These are phyloP conservation scores for Colletotrichum sp. DNA, from an alignment of 2,329 filamentous ascomycete genomes.

Conservation along the genomic window DNA sequence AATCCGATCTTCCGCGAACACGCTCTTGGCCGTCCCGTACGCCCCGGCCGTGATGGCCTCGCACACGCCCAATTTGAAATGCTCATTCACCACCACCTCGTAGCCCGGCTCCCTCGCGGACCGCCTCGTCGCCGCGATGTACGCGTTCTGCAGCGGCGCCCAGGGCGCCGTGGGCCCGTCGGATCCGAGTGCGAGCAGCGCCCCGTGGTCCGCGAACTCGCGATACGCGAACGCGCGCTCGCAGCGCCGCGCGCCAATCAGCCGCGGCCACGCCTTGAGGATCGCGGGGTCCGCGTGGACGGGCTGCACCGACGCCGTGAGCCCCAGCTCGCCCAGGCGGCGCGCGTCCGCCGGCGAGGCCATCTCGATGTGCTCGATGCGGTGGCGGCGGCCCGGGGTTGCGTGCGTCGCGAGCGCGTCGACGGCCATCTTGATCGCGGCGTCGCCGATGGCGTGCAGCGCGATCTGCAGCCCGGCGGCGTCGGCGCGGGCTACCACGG, in stretches of 20 bases:
- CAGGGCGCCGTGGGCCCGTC: constrained; percentile 60
- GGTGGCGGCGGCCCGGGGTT: constrained; percentile 50
- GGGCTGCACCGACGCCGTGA: constrained; percentile 55
- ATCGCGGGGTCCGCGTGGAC: constrained; percentile 60
- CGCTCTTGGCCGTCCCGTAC: constrained; percentile 52
- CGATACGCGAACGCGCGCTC: constrained; percentile 61
- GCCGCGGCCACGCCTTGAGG: constrained; percentile 58
- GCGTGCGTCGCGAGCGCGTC: constrained; percentile 46
- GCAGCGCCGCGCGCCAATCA: constrained; percentile 55
- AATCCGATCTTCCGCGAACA: constrained; percentile 51
- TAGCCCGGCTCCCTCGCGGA: constrained; percentile 48
- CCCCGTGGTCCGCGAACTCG: constrained; percentile 57
- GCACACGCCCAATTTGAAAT: constrained; percentile 51
- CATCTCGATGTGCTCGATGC: constrained; percentile 64
- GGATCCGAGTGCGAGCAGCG: constrained; percentile 53
- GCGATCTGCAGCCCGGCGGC: constrained; percentile 57
- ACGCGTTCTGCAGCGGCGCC: constrained; percentile 52
- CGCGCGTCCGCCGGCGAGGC: constrained; percentile 53
- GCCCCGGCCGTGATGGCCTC: constrained; percentile 54
- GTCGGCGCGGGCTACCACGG: constrained; percentile 55
- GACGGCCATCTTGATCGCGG: constrained; percentile 54
- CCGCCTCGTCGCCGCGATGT: constrained; percentile 55
- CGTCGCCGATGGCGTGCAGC: constrained; percentile 64
- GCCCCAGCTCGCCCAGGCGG: constrained; percentile 54
- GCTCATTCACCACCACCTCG: constrained; percentile 46